Evolutionary conservation across 768 basidiomycete genomes (phyloP).

Genomic region (Tricholoma hemisulphureum): DNA sequence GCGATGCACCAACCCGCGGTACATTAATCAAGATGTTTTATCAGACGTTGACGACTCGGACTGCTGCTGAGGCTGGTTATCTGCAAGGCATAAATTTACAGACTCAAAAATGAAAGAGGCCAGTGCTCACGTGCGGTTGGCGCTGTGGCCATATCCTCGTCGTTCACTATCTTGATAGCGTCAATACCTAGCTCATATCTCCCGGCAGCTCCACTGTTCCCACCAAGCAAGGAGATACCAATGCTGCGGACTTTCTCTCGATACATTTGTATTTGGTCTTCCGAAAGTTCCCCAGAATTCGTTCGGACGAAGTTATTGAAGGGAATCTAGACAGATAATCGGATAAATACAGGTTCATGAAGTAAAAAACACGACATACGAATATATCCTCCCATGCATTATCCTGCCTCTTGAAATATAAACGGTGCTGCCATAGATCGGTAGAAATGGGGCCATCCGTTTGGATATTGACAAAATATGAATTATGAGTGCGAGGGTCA

Average conservation of each 20-base stretch:
- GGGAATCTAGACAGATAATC: slow-evolving; percentile 58
- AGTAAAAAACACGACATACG: slow-evolving; percentile 43
- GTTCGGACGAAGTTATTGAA: slow-evolving; percentile 74
- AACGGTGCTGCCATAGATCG: slow-evolving; percentile 92
- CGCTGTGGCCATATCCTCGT: slow-evolving; percentile 52
- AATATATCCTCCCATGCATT: slow-evolving; percentile 80
- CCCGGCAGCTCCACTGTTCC: slow-evolving; percentile 72
- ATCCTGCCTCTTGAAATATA: slow-evolving; percentile 70
- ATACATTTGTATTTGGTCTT: slow-evolving; percentile 73
- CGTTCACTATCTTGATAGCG: slow-evolving; percentile 77
- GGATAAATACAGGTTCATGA: slow-evolving; percentile 10
- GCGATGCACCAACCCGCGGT: neutral
- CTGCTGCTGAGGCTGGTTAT: neutral
- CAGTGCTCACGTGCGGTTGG: slow-evolving; percentile 19
- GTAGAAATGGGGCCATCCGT: slow-evolving; percentile 78
- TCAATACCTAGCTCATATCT: slow-evolving; percentile 82
- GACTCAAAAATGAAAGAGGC: neutral
- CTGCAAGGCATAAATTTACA: neutral
- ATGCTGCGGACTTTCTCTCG: slow-evolving; percentile 73
- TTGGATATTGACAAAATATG: slow-evolving; percentile 94
- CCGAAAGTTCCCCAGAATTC: slow-evolving; percentile 67
- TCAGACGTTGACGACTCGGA: neutral
- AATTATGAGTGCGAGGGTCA: slow-evolving; percentile 69
- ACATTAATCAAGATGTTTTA: neutral
- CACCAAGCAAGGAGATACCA: slow-evolving; percentile 85